Evolutionary conservation across 2,329 filamentous ascomycete genomes (phyloP).

Genomic region (Talaromyces pinophilus): DNA sequence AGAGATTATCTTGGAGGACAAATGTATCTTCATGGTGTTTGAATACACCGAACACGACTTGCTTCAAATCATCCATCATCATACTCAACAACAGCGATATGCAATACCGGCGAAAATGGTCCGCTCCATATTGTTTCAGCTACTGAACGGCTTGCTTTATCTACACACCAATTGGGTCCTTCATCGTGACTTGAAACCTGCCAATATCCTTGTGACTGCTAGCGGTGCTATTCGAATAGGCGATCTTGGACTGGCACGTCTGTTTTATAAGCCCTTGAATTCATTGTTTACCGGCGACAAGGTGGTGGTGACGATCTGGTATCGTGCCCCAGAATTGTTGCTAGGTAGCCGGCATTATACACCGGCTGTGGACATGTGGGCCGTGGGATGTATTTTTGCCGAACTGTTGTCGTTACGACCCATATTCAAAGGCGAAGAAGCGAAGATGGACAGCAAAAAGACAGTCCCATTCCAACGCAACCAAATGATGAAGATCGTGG

Average conservation of each 20-base stretch:
- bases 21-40: conserved; percentile 99
- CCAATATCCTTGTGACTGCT: conserved; percentile 98
- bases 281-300: conserved; percentile 93
- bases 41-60: conserved; percentile 98
- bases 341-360: conserved; percentile 95
- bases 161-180: conserved; percentile 96
- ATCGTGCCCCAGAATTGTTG: conserved; percentile 89
- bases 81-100: conserved; percentile 83
- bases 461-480: conserved; percentile 96
- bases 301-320: conserved; percentile 99
- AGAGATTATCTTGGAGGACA: conserved; percentile 96
- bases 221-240: conserved; percentile 89
- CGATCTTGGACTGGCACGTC: conserved; percentile 84
- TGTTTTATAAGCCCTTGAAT: conserved; percentile 92
- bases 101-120: conserved; percentile 86
- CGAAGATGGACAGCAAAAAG: conserved; percentile 98
- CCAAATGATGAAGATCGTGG: conserved; percentile 98
- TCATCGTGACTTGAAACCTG: conserved; percentile 93
- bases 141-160: conserved; percentile 92
- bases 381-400: conserved; percentile 95
- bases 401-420: conserved; percentile 86
- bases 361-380: conserved; percentile 95
- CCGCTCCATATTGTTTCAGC: conserved; percentile 92
- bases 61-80: conserved; percentile 96
- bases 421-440: conserved; percentile 98